phyloP scores from a whole-genome alignment of 2,329 filamentous ascomycete genomes.

The Pseudocercospora eumusae region DNA sequence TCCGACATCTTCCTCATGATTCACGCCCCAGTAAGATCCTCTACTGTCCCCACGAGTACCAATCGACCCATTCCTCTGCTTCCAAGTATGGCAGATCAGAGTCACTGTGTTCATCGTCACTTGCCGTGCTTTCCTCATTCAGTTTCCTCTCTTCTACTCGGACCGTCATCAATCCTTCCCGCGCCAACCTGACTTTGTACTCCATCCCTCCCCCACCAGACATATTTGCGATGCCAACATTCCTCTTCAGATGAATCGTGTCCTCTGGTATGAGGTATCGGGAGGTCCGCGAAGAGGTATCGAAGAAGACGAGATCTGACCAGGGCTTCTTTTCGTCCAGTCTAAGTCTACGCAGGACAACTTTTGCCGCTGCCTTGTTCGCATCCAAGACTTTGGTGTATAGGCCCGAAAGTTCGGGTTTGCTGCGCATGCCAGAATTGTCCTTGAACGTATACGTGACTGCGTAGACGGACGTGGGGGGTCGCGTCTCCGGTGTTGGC shows the following conservation, averaged over 20 bases:
- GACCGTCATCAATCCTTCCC: neutral
- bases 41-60: neutral
- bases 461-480: neutral
- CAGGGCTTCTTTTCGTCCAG: neutral
- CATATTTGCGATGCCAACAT: constrained; percentile 2
- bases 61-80: constrained; percentile 3
- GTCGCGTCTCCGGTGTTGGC: neutral
- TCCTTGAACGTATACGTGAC: neutral
- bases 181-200: neutral
- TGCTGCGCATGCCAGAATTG: neutral
- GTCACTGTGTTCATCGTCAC: constrained; percentile 7
- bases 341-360: neutral
- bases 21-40: neutral
- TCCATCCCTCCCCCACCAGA: neutral
- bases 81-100: constrained; percentile 5
- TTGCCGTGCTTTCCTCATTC: neutral
- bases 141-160: constrained; percentile 1
- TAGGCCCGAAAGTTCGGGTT: neutral
- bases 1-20: neutral
- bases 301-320: neutral
- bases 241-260: neutral
- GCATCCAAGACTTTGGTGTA: constrained; percentile 1
- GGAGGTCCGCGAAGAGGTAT: neutral
- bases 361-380: neutral
- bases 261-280: neutral